These are phyloP conservation scores for Ceratocystis eucalypticola DNA, from an alignment of 2,329 filamentous ascomycete genomes.

Conservation along the genomic window DNA sequence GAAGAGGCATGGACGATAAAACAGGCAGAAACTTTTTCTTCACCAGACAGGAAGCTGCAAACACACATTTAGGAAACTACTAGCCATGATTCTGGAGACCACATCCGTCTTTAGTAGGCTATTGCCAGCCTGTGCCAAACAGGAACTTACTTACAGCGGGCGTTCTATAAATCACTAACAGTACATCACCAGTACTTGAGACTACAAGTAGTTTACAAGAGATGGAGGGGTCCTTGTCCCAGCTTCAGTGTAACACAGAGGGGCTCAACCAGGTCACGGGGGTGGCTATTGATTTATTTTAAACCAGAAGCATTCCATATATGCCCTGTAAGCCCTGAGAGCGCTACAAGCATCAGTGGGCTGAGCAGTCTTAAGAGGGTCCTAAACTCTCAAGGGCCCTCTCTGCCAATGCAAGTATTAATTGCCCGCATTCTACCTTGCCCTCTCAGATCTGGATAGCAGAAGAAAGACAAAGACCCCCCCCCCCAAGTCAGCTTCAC, in stretches of 20 bases:
- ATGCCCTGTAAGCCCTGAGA: not conserved
- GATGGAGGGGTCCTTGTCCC: not conserved
- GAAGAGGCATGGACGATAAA: not conserved
- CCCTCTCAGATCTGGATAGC: not conserved
- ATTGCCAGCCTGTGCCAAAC: no score
- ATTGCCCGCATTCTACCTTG: not conserved
- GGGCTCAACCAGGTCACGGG: not conserved
- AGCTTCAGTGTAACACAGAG: not conserved
- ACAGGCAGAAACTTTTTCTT: slow-evolving; percentile 9
- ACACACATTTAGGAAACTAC: not conserved
- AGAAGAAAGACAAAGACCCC: not conserved
- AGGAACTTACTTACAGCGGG: not conserved
- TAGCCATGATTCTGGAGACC: not conserved
- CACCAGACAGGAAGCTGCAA: not conserved
- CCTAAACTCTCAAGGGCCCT: not conserved
- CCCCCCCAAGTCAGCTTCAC: no score
- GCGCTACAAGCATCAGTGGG: not conserved
- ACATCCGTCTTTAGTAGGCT: no score
- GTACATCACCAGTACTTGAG: not conserved
- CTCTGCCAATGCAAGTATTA: not conserved
- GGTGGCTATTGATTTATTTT: not conserved
- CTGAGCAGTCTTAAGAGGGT: not conserved
- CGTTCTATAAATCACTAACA: not conserved
- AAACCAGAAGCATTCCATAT: no score
- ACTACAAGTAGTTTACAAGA: not conserved